Conservation (phyloP, 2,329 filamentous ascomycete genomes). For the Fusarium odoratissimum region DNA sequence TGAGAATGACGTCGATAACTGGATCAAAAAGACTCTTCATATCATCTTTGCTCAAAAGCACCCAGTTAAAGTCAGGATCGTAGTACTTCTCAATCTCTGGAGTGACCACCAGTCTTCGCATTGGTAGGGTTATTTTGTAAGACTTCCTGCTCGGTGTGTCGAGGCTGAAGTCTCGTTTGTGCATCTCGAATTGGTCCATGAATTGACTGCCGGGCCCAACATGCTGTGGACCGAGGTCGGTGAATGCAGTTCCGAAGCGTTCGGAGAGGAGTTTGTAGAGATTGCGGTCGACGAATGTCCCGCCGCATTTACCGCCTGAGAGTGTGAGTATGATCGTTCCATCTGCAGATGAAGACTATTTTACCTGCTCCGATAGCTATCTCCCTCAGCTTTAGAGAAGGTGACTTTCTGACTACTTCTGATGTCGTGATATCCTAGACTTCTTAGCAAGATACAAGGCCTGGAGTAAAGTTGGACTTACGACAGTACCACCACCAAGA, state of each 20-base stretch:
- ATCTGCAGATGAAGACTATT: rapidly evolving
- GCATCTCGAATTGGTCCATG: not conserved
- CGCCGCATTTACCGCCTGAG: not conserved
- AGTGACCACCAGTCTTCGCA: not conserved
- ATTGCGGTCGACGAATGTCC: not conserved
- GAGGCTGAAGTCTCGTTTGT: not conserved
- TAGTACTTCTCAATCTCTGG: not conserved
- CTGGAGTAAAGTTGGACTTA: not conserved
- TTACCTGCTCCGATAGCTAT: not conserved
- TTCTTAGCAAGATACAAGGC: rapidly evolving
- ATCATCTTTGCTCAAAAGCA: not conserved
- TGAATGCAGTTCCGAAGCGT: not conserved
- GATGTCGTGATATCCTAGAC: not conserved
- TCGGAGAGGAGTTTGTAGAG: not conserved
- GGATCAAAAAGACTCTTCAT: not conserved
- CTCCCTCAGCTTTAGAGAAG: not conserved
- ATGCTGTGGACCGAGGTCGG: not conserved
- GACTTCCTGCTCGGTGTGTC: not conserved
- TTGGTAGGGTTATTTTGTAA: not conserved
- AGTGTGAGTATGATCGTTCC: rapidly evolving
- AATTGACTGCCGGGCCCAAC: not conserved
- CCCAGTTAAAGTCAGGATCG: not conserved
- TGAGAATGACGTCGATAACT: not conserved
- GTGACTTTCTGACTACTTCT: not conserved
- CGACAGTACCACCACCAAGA: not conserved